phyloP scores from a whole-genome alignment of 2,329 filamentous ascomycete species.

The Botrytis tulipae region DNA sequence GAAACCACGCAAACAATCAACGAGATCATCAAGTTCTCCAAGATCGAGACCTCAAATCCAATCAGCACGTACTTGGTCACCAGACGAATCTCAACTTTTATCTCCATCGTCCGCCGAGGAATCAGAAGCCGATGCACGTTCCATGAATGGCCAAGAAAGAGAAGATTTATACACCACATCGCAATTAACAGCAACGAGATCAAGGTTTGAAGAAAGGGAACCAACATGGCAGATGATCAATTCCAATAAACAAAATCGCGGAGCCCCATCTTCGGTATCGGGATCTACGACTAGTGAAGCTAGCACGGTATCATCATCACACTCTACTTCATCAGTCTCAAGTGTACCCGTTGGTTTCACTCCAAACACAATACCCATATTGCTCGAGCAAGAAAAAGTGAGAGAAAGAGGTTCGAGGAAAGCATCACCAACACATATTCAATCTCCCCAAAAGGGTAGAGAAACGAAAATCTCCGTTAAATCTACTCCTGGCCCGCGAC shows the following conservation, averaged over 20 bases:
- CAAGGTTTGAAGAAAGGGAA: constrained; percentile 26
- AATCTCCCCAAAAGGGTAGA: neutral
- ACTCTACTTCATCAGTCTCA: constrained; percentile 22
- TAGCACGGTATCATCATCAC: constrained; percentile 26
- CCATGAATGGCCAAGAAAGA: neutral
- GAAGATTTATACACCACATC: neutral
- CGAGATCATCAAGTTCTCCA: constrained; percentile 16
- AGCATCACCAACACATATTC: neutral
- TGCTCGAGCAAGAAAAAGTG: neutral
- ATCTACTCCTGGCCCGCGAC: constrained; percentile 5
- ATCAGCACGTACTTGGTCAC: constrained; percentile 25
- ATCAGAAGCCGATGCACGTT: constrained; percentile 20
- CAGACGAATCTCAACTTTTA: constrained; percentile 30
- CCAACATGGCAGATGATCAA: constrained; percentile 34
- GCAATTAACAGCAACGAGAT: constrained; percentile 25
- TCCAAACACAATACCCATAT: neutral
- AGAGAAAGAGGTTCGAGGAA: neutral
- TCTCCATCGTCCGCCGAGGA: constrained; percentile 26
- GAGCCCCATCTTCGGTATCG: constrained; percentile 21
- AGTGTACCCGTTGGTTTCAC: neutral
- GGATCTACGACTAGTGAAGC: constrained; percentile 23
- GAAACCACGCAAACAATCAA: neutral
- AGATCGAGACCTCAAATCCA: constrained; percentile 13
- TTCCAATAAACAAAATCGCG: constrained; percentile 12
- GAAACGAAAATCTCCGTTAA: constrained; percentile 6